Percentiles rank a stretch among this genome's conserved stretches.
Conservation (phyloP, 345 rosid genomes). For the Viola odorata region DNA sequence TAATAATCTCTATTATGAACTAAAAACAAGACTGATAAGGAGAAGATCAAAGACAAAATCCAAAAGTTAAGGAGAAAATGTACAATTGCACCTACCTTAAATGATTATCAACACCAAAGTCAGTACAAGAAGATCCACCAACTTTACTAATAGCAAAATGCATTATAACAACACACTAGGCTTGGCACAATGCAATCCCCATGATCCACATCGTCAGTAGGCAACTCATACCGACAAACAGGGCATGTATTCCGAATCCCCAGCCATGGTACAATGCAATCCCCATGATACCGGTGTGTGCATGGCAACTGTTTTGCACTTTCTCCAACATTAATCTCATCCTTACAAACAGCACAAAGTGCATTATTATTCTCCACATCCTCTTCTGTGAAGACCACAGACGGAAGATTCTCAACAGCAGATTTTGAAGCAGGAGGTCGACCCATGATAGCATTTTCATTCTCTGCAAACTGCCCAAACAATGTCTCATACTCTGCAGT, state of each 20-base stretch:
- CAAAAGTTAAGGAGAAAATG: no score
- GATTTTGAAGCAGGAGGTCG: slow-evolving; percentile 65
- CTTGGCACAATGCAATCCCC: no score
- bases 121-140: no score
- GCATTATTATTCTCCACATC: slow-evolving; percentile 42
- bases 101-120: no score
- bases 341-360: slow-evolving; percentile 81
- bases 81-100: no score
- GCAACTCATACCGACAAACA: slow-evolving; percentile 80
- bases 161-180: no score
- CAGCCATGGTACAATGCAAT: slow-evolving; percentile 84
- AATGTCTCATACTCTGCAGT: slow-evolving; percentile 64
- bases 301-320: slow-evolving; percentile 74
- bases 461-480: slow-evolving; percentile 77
- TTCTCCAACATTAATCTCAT: slow-evolving; percentile 56
- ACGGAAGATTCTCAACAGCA: slow-evolving; percentile 53
- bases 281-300: slow-evolving; percentile 69
- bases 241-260: slow-evolving; percentile 88
- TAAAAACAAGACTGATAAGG: no score
- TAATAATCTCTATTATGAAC: no score
- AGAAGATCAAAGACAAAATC: no score
- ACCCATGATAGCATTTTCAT: slow-evolving; percentile 50
- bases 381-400: slow-evolving; percentile 38
- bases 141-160: no score
- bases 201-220: slow-evolving; percentile 70